Evolutionary conservation across 306 rosid genomes (phyloP), one percentile per base, ranked within the genome.

Genomic region (Cucumis sativus): DNA sequence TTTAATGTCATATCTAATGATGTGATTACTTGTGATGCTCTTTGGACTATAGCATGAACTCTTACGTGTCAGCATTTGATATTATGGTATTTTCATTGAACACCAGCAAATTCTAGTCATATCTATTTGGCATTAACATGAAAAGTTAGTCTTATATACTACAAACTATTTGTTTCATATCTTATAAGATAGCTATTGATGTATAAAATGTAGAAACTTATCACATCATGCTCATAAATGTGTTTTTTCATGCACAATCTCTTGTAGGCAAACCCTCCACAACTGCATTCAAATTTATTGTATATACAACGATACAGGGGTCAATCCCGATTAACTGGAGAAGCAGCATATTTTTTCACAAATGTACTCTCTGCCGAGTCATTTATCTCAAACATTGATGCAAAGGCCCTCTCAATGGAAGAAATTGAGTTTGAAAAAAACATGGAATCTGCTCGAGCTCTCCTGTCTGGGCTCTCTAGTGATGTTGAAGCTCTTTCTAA

Each of bases 201-300:
- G 20, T 72, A 33, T 74, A 74, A 37, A 75, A 13, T 51, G 35
- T 63, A 25, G 21, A 35, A 13, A n/a, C 18, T 68, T 54, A 12
- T 28, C 41, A 52, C 79, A 68, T 21, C 65, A 10, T 70, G 47
- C 76, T 61, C 59, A 56, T 18, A 62, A 65, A 67, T 17, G 62
- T 77, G 20, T 64, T 60, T 84, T 23, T 79, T 54, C 63, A 21
- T 49, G 63, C 74, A 71, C 58, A 82, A 77, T 80, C 49, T 81
- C 39, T 47, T 85, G 87, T 90, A 96, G 99, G 99, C 99, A 63
- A 96, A 96, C 83, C 99, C 99, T 79, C 98, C 97, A 11, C 96
- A 92, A 76, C 90, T 96, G 82, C 91, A 87, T 90, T 96, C 98
- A 77, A 96, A 96, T 84, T 87, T 96, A 77, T 81, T 85, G 62